phyloP scores from a whole-genome alignment of 371 early-diverging fungal genomes.

The Circinella minor region DNA sequence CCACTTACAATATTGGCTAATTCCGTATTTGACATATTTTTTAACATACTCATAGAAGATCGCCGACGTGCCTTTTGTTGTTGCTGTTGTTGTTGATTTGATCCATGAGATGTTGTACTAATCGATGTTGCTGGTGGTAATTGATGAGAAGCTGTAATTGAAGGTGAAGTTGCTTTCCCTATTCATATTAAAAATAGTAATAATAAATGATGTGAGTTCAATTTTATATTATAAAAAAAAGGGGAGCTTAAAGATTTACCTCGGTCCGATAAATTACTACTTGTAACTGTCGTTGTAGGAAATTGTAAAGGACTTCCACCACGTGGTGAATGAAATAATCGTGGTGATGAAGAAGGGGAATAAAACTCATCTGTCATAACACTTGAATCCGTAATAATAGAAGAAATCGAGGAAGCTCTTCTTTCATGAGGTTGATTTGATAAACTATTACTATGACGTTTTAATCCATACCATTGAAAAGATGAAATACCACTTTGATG shows the following conservation, averaged over 20 bases:
- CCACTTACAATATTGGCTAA: constrained; percentile 37
- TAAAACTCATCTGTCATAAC: constrained; percentile 26
- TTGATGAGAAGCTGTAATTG: not conserved
- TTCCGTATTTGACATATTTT: constrained; percentile 31
- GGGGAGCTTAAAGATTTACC: constrained; percentile 7
- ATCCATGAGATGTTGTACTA: not conserved
- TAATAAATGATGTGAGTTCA: not conserved
- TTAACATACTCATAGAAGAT: constrained; percentile 38
- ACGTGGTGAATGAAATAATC: constrained; percentile 21
- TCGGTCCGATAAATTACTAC: constrained; percentile 7
- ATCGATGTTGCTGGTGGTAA: not conserved
- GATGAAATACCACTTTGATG: constrained; percentile 19
- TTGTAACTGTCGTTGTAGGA: constrained; percentile 2
- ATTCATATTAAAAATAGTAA: not conserved
- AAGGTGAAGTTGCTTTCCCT: constrained; percentile 8
- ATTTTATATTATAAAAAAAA: not conserved
- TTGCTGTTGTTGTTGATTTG: not conserved
- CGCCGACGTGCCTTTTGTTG: constrained; percentile 23
- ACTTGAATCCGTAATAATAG: constrained; percentile 29
- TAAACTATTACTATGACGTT: constrained; percentile 16
- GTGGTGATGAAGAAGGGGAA: constrained; percentile 27
- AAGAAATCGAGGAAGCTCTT: constrained; percentile 26
- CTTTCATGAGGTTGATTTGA: constrained; percentile 18
- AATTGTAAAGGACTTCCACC: constrained; percentile 28
- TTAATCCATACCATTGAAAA: constrained; percentile 18